phyloP scores from a whole-genome alignment of 1,284 basidiomycete species.

The Amanita bisporigera region DNA sequence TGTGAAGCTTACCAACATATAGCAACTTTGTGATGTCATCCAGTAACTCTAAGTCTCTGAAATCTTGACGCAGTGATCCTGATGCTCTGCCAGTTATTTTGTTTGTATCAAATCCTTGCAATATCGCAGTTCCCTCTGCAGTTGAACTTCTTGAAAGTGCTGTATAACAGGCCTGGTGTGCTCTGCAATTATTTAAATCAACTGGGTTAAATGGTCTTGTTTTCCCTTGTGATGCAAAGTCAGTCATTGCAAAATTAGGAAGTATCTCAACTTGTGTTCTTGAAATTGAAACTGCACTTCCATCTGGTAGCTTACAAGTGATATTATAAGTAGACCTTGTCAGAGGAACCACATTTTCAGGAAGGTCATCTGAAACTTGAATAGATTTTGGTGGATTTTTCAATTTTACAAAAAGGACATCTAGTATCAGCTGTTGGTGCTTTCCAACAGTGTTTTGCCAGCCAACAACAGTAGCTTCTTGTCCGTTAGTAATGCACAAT shows the following conservation, averaged over 20 bases:
- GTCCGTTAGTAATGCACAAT: too few relatives aligned
- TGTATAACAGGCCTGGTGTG: conserved; percentile 34
- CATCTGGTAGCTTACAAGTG: too few relatives aligned
- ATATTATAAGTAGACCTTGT: too few relatives aligned
- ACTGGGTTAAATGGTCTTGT: conserved; percentile 23
- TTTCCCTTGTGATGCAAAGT: conserved; percentile 40
- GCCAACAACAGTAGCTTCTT: too few relatives aligned
- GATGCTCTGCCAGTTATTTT: conserved; percentile 26
- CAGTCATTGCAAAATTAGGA: conserved; percentile 38
- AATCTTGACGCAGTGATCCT: conserved; percentile 34
- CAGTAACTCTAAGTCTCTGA: conserved; percentile 34
- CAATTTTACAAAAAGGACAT: too few relatives aligned
- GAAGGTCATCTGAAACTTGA: too few relatives aligned
- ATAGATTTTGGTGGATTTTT: too few relatives aligned
- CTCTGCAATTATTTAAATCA: conserved; percentile 27
- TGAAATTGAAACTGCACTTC: too few relatives aligned
- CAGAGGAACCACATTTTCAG: too few relatives aligned
- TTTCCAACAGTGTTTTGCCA: too few relatives aligned
- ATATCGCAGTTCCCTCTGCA: conserved; percentile 34
- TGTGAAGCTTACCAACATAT: conserved; percentile 21
- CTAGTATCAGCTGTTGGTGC: too few relatives aligned
- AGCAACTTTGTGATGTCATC: conserved; percentile 32
- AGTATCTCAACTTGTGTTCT: conserved; percentile 34
- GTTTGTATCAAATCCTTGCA: conserved; percentile 27
- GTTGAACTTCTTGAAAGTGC: conserved; percentile 31